Conservation (phyloP, 345 rosid species). For the Schrenkiella parvula region DNA sequence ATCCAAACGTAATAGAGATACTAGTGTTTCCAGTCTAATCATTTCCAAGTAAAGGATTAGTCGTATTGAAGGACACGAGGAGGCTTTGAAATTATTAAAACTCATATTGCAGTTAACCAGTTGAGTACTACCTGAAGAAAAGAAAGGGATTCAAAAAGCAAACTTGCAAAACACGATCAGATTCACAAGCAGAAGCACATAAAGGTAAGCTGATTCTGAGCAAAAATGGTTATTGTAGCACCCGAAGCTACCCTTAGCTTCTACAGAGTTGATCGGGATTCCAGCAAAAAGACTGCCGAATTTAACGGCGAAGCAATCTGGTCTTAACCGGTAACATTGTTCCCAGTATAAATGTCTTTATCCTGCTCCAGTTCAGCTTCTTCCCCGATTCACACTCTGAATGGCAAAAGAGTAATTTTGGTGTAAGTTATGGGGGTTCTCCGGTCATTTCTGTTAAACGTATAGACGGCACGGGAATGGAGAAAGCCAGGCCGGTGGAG, state of each 20-base stretch:
- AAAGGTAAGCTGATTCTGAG: no score
- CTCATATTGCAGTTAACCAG: background rate
- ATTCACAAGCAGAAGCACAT: no score
- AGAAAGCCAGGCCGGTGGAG: background rate
- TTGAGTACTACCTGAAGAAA: no score
- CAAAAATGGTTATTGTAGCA: no score
- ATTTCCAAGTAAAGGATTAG: background rate
- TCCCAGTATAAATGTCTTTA: background rate
- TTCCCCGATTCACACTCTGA: background rate
- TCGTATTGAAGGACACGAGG: background rate
- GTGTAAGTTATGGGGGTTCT: background rate
- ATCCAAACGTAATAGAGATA: background rate
- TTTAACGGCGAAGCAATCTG: background rate
- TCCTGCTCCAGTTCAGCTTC: background rate
- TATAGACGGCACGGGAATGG: background rate
- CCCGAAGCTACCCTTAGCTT: no score
- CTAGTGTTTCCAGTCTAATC: background rate
- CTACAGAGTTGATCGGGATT: no score
- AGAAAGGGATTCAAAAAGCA: no score
- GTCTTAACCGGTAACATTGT: background rate
- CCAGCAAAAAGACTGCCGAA: background rate
- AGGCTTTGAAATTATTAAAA: no score
- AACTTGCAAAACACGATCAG: no score
- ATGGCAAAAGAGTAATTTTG: background rate
- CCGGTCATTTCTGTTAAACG: background rate